Evolutionary conservation across 1,284 basidiomycete genomes (phyloP), one percentile per base, ranked within the genome.

Genomic region (Boletus sp.): DNA sequence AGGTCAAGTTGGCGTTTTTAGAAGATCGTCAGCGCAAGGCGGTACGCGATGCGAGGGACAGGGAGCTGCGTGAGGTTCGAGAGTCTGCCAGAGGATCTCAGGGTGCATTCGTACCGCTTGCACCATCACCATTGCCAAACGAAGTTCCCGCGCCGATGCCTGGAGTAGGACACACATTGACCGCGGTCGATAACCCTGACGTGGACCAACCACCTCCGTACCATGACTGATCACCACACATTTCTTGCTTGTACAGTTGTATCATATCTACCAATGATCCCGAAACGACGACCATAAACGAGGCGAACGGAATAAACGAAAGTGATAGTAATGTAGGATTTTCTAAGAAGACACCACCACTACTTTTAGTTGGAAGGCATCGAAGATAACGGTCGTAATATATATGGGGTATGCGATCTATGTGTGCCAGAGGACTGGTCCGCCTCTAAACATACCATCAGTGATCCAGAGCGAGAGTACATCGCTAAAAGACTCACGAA

Each of bases 1-100:
- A 93, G 91, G 84, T 89, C 19, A 89, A 86, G 70, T 73, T 89
- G 48, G 87, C 88, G 2, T 91, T 84, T 71, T 80, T 91, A 68
- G 91, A 93, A 58, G 90, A 93, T 71, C 81, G 91, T 52, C 85
- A 80, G 70, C 74, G 77, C 6, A 86, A 85, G 68, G 71, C 75
- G 65, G 60, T 82, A 61, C 74, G 73, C 9, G 85, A 90, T 62
- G 78, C 87, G 68, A 79, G 83, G 64, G 89, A 92, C 65, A 82
- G 75, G 67, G 76, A 83, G 63, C 72, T 70, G 55, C 77, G 86
- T 51, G 76, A 75, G 52, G 82, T 80, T 31, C 63, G 60, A 30
- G 61, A 27, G 28, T 40, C 60, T 31, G 82, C 80, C 35, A 63
- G 60, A 30, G 61, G 30, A 28, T 40, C 60, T 28, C 60, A 51